phyloP scores from a whole-genome alignment of 2,329 filamentous ascomycete genomes.

The Fusarium transvaalense region DNA sequence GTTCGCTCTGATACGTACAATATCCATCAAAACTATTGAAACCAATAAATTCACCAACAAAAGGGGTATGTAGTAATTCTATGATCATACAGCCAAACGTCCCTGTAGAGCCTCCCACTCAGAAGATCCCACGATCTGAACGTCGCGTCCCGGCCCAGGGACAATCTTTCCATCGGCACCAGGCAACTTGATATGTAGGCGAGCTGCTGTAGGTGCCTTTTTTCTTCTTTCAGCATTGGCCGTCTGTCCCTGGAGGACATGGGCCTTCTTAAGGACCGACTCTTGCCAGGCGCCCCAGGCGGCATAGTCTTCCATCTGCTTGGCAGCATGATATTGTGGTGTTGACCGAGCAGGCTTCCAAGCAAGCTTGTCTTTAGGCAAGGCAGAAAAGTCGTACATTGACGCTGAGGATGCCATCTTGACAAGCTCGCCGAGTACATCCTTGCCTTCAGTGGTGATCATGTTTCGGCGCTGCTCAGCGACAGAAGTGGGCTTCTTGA shows the following conservation, averaged over 20 bases:
- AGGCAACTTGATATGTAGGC: slow-evolving; percentile 64
- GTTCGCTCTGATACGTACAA: slow-evolving; percentile 32
- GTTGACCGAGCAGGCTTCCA: slow-evolving; percentile 76
- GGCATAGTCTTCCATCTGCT: slow-evolving; percentile 74
- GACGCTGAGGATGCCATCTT: slow-evolving; percentile 68
- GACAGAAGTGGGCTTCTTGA: slow-evolving; percentile 60
- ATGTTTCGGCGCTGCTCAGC: slow-evolving; percentile 64
- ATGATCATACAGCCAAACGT: slow-evolving; percentile 50
- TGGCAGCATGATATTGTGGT: slow-evolving; percentile 74
- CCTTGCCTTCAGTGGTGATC: slow-evolving; percentile 71
- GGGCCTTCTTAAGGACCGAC: slow-evolving; percentile 66
- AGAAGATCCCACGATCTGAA: slow-evolving; percentile 65
- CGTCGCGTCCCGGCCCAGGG: slow-evolving; percentile 54
- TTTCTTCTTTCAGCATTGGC: slow-evolving; percentile 44
- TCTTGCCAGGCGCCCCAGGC: slow-evolving; percentile 71
- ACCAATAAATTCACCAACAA: slow-evolving; percentile 29
- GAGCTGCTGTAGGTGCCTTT: slow-evolving; percentile 57
- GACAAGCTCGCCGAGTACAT: slow-evolving; percentile 74
- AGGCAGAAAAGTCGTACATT: slow-evolving; percentile 69
- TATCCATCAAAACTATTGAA: slow-evolving; percentile 26
- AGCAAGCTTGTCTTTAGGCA: slow-evolving; percentile 71
- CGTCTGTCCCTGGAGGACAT: slow-evolving; percentile 51
- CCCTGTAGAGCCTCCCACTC: slow-evolving; percentile 69
- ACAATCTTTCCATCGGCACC: slow-evolving; percentile 60
- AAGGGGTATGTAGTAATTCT: slow-evolving; percentile 44